Base-by-base conservation (phyloP, 1,284 basidiomycete genomes). In the Meripilus lineatus region DNA sequence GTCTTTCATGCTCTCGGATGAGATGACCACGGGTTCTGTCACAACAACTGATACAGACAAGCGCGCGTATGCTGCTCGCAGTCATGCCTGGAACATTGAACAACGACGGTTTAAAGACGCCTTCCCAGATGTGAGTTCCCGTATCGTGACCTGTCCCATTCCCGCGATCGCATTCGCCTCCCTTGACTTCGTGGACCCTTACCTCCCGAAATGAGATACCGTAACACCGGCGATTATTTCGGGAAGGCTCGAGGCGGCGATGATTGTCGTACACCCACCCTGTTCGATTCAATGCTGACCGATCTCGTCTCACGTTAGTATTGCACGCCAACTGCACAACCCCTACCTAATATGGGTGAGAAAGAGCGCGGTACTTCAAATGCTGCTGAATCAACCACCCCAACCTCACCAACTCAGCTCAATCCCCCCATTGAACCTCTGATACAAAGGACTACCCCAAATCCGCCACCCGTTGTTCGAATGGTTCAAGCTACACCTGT, bases 1-100 rank as follows among this genome's bases (percentile, higher is more conserved):
- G 34, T 93, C 90, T 5, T 97, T 97, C 69, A 96, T 96, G 94
- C 77, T 94, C 43, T 86, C 89, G 2, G 92, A 97, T 57, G 93
- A 97, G 70, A 93, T 96, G 79, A 97, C 93, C 0, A 94, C 93
- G 0, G 93, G 93, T 10, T 91, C 89, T 1, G 81, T 95, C 35
- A 89, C 79, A 14, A 84, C 89, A 0, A 79, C 83, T n/a, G 81
- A 86, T 38, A 70, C 74, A 4, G 87, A 95, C 58, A 93, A 93
- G 65, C 79, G 78, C 42, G 66, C 71, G 0, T 83, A 91, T 47
- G 93, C 93, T 1, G 67, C 72, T 3, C 77, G 83, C 46, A 93
- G 89, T 60, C 93, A 97, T 61, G 66, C 72, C 0, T 95, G 88
- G 81, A 97, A 97, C 63, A 58, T 93, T 33, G 63, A 69, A 28